Base-by-base conservation (phyloP, 306 rosid genomes). In the Trichosanthes truncata region DNA sequence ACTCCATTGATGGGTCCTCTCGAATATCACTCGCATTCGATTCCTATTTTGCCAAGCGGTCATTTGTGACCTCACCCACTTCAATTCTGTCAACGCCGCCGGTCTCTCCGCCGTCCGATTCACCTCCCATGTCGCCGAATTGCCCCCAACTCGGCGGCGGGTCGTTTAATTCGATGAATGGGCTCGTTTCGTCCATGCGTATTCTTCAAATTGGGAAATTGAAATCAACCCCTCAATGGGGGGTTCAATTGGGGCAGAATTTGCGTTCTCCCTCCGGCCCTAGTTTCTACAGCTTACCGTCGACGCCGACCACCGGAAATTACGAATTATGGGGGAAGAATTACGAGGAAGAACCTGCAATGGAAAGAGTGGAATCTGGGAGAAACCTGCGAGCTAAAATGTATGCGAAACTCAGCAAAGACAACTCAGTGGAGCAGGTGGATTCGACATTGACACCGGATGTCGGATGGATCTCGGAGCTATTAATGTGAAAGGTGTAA, bases 321-420 rank as follows among this genome's bases (percentile, higher is more conserved):
- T 72, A 72, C 77, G 88, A 85, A 23, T 25, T 63, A 6, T 87
- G 90, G 91, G 85, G 84, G 20, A 78, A 66, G 12, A 21, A 45
- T 3, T 66, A 41, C 9, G 81, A 59, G 38, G 96, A 89, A 68
- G 96, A 88, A 79, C 91, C 91, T n/a, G 80, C 73, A 26, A 87
- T 89, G 96, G 98, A 92, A 85, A 92, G 96, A 73, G 98, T 94
- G 61, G 96, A 94, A 75, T 90, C 96, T 0, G 98, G 97, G 45
- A 87, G 88, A 69, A 88, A 82, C 25, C 80, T 90, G 0, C 83
- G 98, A 36, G 96, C 90, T 6, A 86, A 80, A 81, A 94, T 92
- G 63, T 94, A 94, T 57, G 92, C 88, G 0, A 89, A 82, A 83
- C 90, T 94, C 65, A 86, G 94, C 53, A 86, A 53, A 80, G 89